Evolutionary conservation across 495 filamentous ascomycete species (phyloP).

Genomic region (Talaromyces liani): DNA sequence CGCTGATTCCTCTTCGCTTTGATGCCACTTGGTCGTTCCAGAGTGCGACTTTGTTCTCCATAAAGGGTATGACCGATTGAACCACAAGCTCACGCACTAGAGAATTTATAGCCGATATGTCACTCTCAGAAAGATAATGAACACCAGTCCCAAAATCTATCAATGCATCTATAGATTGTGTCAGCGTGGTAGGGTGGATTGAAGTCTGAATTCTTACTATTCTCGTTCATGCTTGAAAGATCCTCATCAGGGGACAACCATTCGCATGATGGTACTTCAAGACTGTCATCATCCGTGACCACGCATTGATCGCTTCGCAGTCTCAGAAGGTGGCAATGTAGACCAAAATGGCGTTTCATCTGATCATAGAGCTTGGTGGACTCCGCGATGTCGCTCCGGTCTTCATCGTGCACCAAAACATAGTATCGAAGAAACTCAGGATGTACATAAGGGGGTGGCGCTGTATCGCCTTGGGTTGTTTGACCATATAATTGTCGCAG

Average conservation of each 20-base stretch:
- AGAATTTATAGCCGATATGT: conserved; percentile 74
- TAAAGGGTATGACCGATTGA: conserved; percentile 85
- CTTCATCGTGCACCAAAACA: conserved; percentile 95
- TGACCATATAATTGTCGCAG: conserved; percentile 73
- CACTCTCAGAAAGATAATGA: conserved; percentile 83
- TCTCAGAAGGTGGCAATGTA: conserved; percentile 88
- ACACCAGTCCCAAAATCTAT: conserved; percentile 62
- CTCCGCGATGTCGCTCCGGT: conserved; percentile 81
- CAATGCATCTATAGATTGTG: conserved; percentile 28
- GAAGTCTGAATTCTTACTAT: conserved; percentile 31
- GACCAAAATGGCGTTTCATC: conserved; percentile 94
- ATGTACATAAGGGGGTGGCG: conserved; percentile 74
- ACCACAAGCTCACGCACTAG: conserved; percentile 90
- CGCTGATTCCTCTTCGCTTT: conserved; percentile 73
- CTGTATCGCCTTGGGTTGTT: conserved; percentile 58
- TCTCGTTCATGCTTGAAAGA: conserved; percentile 58
- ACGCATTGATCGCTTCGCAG: conserved; percentile 78
- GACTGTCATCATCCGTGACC: conserved; percentile 86
- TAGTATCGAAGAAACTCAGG: conserved; percentile 91
- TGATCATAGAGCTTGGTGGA: conserved; percentile 86
- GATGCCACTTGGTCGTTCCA: conserved; percentile 99
- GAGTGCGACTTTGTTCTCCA: conserved; percentile 81
- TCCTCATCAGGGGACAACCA: conserved; percentile 90
- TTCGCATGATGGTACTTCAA: conserved; percentile 68
- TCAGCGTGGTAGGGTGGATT: background rate